Evolutionary conservation across 2,329 filamentous ascomycete genomes (phyloP).

Genomic region (Fusarium sp.): DNA sequence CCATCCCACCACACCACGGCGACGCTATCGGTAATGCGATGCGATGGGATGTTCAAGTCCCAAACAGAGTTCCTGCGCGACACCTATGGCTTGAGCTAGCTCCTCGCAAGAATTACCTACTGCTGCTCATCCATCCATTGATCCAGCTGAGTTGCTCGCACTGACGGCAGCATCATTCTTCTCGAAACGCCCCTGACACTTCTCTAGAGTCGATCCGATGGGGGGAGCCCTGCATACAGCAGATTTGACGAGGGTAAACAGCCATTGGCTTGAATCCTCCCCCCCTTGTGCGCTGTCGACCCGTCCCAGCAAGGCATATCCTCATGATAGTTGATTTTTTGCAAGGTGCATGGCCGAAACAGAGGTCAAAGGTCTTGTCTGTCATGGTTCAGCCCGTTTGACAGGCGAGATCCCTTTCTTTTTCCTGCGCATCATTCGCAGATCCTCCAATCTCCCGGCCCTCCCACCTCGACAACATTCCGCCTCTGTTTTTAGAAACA

Average conservation of each 20-base stretch:
- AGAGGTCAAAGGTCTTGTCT: slow-evolving; percentile 10
- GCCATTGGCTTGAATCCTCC: slow-evolving; percentile 19
- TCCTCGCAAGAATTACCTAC: slow-evolving; percentile 6
- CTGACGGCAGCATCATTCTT: slow-evolving; percentile 12
- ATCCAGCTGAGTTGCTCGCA: slow-evolving; percentile 15
- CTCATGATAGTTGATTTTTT: slow-evolving; percentile 20
- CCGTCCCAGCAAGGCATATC: slow-evolving; percentile 29
- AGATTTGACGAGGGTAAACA: slow-evolving; percentile 25
- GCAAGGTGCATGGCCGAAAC: slow-evolving; percentile 16
- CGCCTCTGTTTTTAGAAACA: slow-evolving; percentile 42
- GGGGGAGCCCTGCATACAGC: slow-evolving; percentile 29
- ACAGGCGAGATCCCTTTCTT: slow-evolving; percentile 26
- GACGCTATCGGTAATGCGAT: slow-evolving; percentile 22
- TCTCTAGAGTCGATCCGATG: slow-evolving; percentile 36
- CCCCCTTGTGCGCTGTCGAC: slow-evolving; percentile 20
- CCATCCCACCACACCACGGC: slow-evolving; percentile 16
- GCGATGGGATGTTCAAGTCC: slow-evolving; percentile 4
- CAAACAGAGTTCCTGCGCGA: neutral
- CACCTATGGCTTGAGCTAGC: neutral
- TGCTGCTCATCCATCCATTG: neutral
- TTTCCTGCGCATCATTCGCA: slow-evolving; percentile 34
- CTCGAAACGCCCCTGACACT: slow-evolving; percentile 38
- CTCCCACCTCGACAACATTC: slow-evolving; percentile 25
- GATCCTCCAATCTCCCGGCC: slow-evolving; percentile 42
- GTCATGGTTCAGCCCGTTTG: slow-evolving; percentile 6